Conservation (phyloP, 163 green algal genomes). For the Chlamydomonas reinhardtii region DNA sequence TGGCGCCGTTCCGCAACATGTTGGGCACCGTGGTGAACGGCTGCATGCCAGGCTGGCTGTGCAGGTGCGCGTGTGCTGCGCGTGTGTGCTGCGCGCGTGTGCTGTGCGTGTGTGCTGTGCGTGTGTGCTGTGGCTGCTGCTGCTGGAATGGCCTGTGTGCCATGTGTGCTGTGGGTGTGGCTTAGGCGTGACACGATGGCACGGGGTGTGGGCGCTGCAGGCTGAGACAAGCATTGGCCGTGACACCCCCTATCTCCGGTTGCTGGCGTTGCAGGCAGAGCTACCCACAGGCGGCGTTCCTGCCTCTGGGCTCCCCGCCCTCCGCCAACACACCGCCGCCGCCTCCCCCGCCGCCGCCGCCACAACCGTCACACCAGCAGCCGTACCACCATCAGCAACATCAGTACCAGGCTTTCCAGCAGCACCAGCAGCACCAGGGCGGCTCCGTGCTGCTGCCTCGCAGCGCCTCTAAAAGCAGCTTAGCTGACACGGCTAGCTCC, state of each 20-base stretch:
- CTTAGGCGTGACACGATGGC: too few species aligned
- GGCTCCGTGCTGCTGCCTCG: background rate
- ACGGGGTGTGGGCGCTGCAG: too few species aligned
- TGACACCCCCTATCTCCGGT: too few species aligned
- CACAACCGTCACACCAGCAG: background rate
- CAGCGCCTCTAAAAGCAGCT: background rate
- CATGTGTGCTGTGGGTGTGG: too few species aligned
- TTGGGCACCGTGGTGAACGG: slow-evolving; percentile 26
- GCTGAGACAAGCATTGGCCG: too few species aligned
- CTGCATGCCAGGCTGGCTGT: slow-evolving; percentile 26
- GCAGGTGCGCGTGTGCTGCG: slow-evolving; percentile 1
- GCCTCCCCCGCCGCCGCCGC: background rate
- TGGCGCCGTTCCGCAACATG: slow-evolving; percentile 23
- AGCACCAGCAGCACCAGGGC: background rate
- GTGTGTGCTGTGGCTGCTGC: too few species aligned
- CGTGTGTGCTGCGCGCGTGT: background rate
- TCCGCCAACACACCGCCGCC: too few species aligned
- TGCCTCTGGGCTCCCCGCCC: slow-evolving; percentile 1
- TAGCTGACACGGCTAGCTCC: background rate
- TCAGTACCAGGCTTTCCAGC: background rate
- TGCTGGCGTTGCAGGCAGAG: slow-evolving; percentile 11
- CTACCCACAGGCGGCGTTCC: slow-evolving; percentile 9
- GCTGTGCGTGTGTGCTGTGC: too few species aligned
- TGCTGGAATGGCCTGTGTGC: too few species aligned
- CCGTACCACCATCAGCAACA: background rate